A percentile compares a stretch with the other conserved stretches of the same genome.
Conservation (phyloP, 306 rosid species). For the Fagus crenata region DNA sequence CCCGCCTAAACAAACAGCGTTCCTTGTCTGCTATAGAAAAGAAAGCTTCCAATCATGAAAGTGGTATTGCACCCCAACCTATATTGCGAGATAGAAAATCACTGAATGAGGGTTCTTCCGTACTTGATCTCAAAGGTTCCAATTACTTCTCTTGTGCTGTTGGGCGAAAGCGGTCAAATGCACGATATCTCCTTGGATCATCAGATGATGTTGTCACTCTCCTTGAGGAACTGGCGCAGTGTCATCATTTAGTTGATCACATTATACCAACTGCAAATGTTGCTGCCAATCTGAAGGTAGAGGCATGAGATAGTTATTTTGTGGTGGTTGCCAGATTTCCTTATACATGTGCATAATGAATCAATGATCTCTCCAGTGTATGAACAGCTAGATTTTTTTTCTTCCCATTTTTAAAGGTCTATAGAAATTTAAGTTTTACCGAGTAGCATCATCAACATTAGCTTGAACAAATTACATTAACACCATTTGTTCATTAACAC, state of each 20-base stretch:
- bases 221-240: conserved; percentile 57
- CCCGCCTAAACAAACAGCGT: conserved; percentile 67
- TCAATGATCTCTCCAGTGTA: not conserved
- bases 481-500: not conserved
- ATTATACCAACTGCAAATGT: not conserved
- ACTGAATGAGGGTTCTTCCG: conserved; percentile 75
- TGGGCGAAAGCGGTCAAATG: conserved; percentile 67
- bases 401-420: not conserved
- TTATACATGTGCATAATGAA: conserved; percentile 7
- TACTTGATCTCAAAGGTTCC: conserved; percentile 82
- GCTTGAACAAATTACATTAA: not conserved
- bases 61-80: conserved; percentile 42
- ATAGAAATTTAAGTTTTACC: not conserved
- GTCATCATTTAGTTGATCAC: conserved; percentile 26
- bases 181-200: conserved; percentile 74
- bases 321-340: not conserved
- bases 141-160: conserved; percentile 91
- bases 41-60: conserved; percentile 38
- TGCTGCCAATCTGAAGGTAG: conserved; percentile 17
- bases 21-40: conserved; percentile 64
- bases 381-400: not conserved
- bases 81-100: conserved; percentile 45
- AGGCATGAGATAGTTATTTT: not conserved
- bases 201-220: conserved; percentile 65
- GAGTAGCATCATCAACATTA: not conserved